phyloP scores from a whole-genome alignment of 257 asterid genomes.

The Plectranthus barbatus region DNA sequence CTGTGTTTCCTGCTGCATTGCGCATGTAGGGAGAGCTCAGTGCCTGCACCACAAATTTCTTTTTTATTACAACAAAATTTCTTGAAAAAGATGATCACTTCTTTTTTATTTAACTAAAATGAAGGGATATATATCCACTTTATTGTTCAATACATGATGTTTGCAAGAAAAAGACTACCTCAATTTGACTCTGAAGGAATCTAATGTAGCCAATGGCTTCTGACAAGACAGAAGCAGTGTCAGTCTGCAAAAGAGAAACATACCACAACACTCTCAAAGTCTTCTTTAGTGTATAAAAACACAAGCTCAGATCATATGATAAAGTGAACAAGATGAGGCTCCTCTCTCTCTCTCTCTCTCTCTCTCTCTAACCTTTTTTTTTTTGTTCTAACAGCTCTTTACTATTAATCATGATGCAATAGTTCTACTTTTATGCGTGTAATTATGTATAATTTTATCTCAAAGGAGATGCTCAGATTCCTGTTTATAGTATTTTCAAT shows the following conservation, averaged over 20 bases:
- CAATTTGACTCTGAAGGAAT: slow-evolving; percentile 90
- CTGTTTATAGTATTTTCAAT: not conserved
- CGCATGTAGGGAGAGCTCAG: slow-evolving; percentile 61
- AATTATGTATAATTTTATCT: slow-evolving; percentile 4
- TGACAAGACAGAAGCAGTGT: slow-evolving; percentile 98
- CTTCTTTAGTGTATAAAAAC: slow-evolving; percentile 19
- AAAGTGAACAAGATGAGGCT: slow-evolving; percentile 3
- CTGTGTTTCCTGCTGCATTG: slow-evolving; percentile 35
- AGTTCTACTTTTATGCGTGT: slow-evolving; percentile 20
- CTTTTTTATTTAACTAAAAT: too few relatives aligned
- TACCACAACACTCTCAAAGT: slow-evolving; percentile 28
- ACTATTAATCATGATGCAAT: not conserved
- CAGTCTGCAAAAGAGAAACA: slow-evolving; percentile 94
- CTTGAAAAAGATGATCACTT: not conserved
- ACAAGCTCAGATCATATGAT: slow-evolving; percentile 16
- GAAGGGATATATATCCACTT: too few relatives aligned
- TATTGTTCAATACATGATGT: too few relatives aligned
- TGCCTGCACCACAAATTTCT: slow-evolving; percentile 32
- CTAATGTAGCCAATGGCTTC: slow-evolving; percentile 91
- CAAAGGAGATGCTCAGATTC: not conserved
- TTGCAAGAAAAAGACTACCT: slow-evolving; percentile 32
- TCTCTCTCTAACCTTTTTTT: too few relatives aligned
- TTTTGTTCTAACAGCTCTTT: not conserved
- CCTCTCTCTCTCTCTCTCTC: not conserved
- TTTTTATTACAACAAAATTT: not conserved